phyloP scores from a whole-genome alignment of 1,284 basidiomycete genomes.

The Cryptococcus sp. region DNA sequence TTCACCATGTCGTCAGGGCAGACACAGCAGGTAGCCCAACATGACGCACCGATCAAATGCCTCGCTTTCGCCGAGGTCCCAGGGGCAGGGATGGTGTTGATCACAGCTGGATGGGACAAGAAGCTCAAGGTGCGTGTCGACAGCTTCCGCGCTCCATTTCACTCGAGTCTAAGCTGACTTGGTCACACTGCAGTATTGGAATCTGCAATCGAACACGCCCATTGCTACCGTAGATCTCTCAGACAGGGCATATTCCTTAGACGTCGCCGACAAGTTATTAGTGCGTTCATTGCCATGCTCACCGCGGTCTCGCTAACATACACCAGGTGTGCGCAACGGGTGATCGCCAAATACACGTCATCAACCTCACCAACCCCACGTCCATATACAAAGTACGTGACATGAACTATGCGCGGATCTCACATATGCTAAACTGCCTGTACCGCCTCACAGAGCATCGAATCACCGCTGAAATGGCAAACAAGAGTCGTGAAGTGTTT shows the following conservation, averaged over 20 bases:
- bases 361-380: constrained; percentile 79
- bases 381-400: constrained; percentile 67
- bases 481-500: constrained; percentile 88
- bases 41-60: constrained; percentile 77
- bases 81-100: constrained; percentile 63
- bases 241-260: constrained; percentile 75
- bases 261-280: constrained; percentile 40
- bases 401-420: constrained; percentile 1
- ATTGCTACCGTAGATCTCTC: constrained; percentile 77
- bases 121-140: constrained; percentile 69
- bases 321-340: constrained; percentile 85
- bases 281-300: constrained; percentile 27
- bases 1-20: constrained; percentile 75
- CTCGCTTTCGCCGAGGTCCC: constrained; percentile 74
- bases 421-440: no score
- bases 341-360: constrained; percentile 71
- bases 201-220: constrained; percentile 71
- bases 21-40: constrained; percentile 72
- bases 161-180: constrained; percentile 6
- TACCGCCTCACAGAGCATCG: constrained; percentile 61
- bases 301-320: background rate
- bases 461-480: constrained; percentile 90
- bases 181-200: constrained; percentile 77
- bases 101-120: constrained; percentile 91
- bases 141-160: background rate